These are phyloP conservation scores for Bruguiera sexangula DNA, from an alignment of 345 rosid genomes.

Conservation along the genomic window DNA sequence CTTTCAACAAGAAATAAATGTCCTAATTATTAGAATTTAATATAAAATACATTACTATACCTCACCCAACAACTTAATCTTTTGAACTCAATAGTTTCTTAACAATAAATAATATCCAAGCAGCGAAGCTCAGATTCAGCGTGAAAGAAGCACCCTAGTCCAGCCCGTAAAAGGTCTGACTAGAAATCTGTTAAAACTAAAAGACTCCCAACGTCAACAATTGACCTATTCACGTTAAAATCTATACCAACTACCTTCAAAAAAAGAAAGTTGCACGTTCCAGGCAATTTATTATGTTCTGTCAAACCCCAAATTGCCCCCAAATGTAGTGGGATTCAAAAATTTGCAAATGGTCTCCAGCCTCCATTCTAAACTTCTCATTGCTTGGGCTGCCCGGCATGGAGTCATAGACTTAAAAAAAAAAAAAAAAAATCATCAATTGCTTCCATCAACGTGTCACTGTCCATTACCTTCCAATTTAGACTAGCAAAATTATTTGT, in stretches of 20 bases:
- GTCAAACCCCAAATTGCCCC: background rate
- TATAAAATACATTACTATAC: too few species aligned
- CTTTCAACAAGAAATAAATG: too few species aligned
- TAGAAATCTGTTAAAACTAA: too few species aligned
- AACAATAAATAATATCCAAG: too few species aligned
- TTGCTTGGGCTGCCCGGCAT: background rate
- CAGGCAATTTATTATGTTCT: background rate
- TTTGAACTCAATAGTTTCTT: too few species aligned
- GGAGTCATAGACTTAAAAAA: too few species aligned
- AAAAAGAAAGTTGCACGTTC: background rate
- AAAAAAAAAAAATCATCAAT: too few species aligned
- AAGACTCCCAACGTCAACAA: background rate
- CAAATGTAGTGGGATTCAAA: conserved; percentile 2
- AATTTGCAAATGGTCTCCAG: background rate
- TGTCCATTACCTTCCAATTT: conserved; percentile 21
- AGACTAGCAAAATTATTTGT: conserved; percentile 22
- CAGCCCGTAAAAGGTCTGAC: too few species aligned
- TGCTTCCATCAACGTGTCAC: background rate
- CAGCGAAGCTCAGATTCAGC: too few species aligned
- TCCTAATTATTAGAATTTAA: too few species aligned
- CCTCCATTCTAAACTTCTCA: background rate
- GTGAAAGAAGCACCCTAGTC: too few species aligned
- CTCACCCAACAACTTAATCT: too few species aligned
- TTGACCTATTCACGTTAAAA: background rate
- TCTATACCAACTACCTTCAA: background rate